phyloP scores from a whole-genome alignment of 306 rosid genomes.

The Spatholobus suberectus region DNA sequence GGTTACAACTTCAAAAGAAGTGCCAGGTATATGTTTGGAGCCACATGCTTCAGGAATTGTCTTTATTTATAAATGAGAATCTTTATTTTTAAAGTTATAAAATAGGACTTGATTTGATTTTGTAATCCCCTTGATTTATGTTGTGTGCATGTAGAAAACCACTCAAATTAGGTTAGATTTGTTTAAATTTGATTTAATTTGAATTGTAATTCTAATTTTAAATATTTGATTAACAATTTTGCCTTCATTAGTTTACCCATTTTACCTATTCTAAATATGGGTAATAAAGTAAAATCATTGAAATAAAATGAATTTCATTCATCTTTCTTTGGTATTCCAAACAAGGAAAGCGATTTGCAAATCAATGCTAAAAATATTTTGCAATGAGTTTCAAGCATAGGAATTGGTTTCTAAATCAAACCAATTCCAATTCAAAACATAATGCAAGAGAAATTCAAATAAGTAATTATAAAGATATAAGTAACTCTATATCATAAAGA shows the following conservation, averaged over 20 bases:
- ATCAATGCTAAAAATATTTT: not conserved
- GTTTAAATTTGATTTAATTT: not conserved
- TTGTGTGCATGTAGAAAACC: not conserved
- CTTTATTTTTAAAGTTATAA: not conserved
- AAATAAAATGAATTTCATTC: conserved; percentile 13
- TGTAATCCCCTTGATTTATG: not conserved
- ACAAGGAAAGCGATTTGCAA: conserved; percentile 9
- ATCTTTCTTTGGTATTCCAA: not conserved
- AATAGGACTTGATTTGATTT: conserved; percentile 9
- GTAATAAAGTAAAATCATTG: not conserved
- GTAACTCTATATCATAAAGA: not conserved
- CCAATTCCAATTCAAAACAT: conserved; percentile 10
- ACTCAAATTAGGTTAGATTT: not conserved
- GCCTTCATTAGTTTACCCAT: not conserved
- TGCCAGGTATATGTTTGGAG: not conserved
- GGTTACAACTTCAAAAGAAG: not conserved
- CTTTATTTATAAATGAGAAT: not conserved
- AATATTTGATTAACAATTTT: conserved; percentile 3
- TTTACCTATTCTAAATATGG: not conserved
- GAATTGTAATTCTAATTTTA: not conserved
- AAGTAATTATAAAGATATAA: conserved; percentile 5
- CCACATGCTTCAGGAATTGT: not conserved
- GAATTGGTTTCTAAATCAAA: conserved; percentile 9
- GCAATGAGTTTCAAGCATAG: not conserved
- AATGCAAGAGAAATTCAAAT: conserved; percentile 3